These are phyloP conservation scores for Aspergillus floridensis DNA, from an alignment of 2,329 filamentous ascomycete genomes.

Conservation along the genomic window DNA sequence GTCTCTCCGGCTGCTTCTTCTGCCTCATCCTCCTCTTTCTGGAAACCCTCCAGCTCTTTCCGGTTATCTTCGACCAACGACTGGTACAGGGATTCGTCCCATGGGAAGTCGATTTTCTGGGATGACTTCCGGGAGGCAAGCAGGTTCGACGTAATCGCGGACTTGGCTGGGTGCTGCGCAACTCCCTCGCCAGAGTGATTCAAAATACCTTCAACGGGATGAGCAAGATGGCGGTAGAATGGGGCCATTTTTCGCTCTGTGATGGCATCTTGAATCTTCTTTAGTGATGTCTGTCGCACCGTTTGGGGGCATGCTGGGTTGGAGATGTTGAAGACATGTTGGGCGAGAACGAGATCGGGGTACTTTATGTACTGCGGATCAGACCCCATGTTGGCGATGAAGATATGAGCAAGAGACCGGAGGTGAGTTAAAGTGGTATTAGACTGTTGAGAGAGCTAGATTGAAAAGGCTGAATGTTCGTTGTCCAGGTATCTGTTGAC, in stretches of 20 bases:
- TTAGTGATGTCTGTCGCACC: constrained; percentile 57
- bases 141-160: constrained; percentile 66
- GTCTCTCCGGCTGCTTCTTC: constrained; percentile 95
- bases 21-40: constrained; percentile 90
- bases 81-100: constrained; percentile 87
- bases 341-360: constrained; percentile 62
- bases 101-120: constrained; percentile 68
- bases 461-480: constrained; percentile 18
- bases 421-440: constrained; percentile 2
- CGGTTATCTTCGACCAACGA: constrained; percentile 74
- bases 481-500: constrained; percentile 14
- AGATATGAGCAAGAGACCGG: constrained; percentile 7
- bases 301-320: constrained; percentile 56
- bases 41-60: constrained; percentile 69
- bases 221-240: constrained; percentile 63
- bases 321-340: constrained; percentile 66
- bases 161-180: constrained; percentile 48
- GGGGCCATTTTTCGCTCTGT: constrained; percentile 65
- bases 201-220: constrained; percentile 71
- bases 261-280: constrained; percentile 63
- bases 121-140: constrained; percentile 68
- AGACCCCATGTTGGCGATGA: constrained; percentile 53
- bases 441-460: constrained; percentile 8
- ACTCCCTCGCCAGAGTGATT: constrained; percentile 69
- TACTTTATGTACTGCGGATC: constrained; percentile 66